A percentile compares a stretch with the other conserved stretches of the same genome.
Conservation (phyloP, 2,329 filamentous ascomycete species). For the Fusarium ramigenum region DNA sequence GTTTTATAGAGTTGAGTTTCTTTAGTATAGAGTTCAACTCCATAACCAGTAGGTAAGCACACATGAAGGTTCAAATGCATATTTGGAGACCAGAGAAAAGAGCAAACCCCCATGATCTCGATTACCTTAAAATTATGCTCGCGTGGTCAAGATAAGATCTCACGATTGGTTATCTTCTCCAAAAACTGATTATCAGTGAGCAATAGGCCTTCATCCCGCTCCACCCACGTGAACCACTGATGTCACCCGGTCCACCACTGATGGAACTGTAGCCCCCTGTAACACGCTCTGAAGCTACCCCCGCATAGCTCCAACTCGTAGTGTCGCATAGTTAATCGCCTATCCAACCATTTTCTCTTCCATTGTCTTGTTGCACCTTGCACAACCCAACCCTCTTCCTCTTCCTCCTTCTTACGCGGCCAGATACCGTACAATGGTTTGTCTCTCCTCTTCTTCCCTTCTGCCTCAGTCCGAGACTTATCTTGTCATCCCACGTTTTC, state of each 20-base stretch:
- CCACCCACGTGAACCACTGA: slow-evolving; percentile 21
- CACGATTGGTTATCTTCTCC: slow-evolving; percentile 19
- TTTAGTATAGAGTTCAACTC: background rate
- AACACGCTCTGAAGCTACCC: slow-evolving; percentile 12
- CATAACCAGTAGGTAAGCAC: background rate
- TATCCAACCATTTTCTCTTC: slow-evolving; percentile 11
- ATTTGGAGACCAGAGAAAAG: slow-evolving; percentile 9
- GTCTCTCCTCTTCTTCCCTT: slow-evolving; percentile 5
- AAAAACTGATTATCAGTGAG: background rate
- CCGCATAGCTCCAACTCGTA: slow-evolving; percentile 9
- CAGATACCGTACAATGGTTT: slow-evolving; percentile 31
- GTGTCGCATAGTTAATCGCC: slow-evolving; percentile 10
- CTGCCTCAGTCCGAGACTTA: slow-evolving; percentile 1
- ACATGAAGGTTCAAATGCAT: background rate
- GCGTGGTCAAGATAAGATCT: slow-evolving; percentile 18
- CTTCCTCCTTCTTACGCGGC: slow-evolving; percentile 13
- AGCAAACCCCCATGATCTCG: slow-evolving; percentile 21
- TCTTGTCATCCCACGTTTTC: background rate
- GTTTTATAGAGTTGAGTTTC: background rate
- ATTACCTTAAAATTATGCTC: slow-evolving; percentile 21
- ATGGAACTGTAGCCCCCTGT: slow-evolving; percentile 11
- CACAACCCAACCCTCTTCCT: slow-evolving; percentile 8
- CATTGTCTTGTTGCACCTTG: slow-evolving; percentile 6
- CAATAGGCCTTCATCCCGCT: slow-evolving; percentile 16
- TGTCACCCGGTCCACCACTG: slow-evolving; percentile 28